phyloP scores from a whole-genome alignment of 2,329 filamentous ascomycete genomes.

The Fusarium cyanostomum region DNA sequence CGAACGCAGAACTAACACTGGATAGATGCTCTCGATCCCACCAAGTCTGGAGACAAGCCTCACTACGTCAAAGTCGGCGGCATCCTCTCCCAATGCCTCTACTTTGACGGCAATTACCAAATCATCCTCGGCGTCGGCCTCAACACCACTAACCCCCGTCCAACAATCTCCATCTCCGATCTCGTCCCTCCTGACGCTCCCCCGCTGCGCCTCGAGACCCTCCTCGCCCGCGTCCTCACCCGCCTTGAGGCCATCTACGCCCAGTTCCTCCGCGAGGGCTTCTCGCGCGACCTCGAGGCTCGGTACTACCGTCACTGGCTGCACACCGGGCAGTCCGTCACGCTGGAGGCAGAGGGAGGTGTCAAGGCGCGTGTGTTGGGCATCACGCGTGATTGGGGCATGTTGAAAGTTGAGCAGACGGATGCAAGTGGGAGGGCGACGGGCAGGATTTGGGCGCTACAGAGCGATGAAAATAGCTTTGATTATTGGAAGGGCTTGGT shows the following conservation, averaged over 20 bases:
- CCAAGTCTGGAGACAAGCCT: conserved; percentile 55
- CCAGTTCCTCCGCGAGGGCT: conserved; percentile 79
- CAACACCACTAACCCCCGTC: conserved; percentile 84
- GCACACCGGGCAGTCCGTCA: conserved; percentile 77
- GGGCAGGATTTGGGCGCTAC: conserved; percentile 82
- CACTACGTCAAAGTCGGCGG: conserved; percentile 90
- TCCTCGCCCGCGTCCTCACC: conserved; percentile 83
- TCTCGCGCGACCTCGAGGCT: conserved; percentile 75
- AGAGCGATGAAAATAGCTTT: conserved; percentile 98
- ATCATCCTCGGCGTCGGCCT: conserved; percentile 87
- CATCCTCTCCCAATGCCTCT: conserved; percentile 89
- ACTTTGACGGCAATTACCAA: conserved; percentile 79
- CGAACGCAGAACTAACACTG: neutral
- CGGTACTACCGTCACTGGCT: conserved; percentile 88
- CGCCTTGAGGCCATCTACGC: conserved; percentile 81
- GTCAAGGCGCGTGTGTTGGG: conserved; percentile 80
- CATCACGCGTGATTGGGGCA: conserved; percentile 90
- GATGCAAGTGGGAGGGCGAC: conserved; percentile 76
- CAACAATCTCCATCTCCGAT: conserved; percentile 86
- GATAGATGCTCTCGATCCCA: conserved; percentile 72
- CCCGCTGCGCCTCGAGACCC: conserved; percentile 77
- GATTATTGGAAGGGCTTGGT: conserved; percentile 94
- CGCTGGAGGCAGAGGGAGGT: conserved; percentile 82
- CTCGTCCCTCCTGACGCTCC: conserved; percentile 64
- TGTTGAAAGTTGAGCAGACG: conserved; percentile 86